Conservation (phyloP, 106 monocot species). For the Dendrobium nobile region DNA sequence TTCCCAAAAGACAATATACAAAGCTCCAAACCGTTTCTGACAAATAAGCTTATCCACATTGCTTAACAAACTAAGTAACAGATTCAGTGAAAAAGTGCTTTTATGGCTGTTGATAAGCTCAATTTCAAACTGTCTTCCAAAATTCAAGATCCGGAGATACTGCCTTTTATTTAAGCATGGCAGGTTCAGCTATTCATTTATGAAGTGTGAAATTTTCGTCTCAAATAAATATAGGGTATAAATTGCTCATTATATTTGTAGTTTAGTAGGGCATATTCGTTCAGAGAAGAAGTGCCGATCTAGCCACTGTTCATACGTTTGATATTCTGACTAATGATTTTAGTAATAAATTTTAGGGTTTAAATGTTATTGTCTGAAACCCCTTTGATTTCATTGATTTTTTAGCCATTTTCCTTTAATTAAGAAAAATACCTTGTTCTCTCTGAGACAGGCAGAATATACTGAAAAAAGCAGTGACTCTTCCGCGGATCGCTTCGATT, state of each 20-base stretch:
- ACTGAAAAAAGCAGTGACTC: constrained; percentile 45
- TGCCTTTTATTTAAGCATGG: background rate
- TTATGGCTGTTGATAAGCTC: background rate
- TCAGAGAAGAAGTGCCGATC: background rate
- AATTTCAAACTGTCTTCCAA: background rate
- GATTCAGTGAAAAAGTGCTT: background rate
- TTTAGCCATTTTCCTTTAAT: background rate
- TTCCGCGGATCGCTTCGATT: constrained; percentile 42
- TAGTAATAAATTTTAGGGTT: constrained; percentile 1
- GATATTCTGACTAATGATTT: background rate
- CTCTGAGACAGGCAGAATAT: constrained; percentile 76
- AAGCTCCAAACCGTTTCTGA: background rate
- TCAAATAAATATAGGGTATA: background rate
- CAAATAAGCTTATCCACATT: too few species aligned
- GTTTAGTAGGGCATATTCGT: constrained; percentile 5
- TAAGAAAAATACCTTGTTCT: constrained; percentile 80
- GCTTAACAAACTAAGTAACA: background rate
- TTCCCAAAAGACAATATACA: background rate
- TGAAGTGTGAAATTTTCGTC: background rate
- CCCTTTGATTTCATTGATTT: background rate
- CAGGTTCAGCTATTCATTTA: background rate
- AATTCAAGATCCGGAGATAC: background rate
- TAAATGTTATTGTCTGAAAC: background rate
- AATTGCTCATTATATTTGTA: background rate
- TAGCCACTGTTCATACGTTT: background rate